A percentile compares a stretch with the other conserved stretches of the same genome.
These are phyloP conservation scores for Aegilops umbellulata DNA, from an alignment of 176 grass and related monocot genomes.

Conservation along the genomic window DNA sequence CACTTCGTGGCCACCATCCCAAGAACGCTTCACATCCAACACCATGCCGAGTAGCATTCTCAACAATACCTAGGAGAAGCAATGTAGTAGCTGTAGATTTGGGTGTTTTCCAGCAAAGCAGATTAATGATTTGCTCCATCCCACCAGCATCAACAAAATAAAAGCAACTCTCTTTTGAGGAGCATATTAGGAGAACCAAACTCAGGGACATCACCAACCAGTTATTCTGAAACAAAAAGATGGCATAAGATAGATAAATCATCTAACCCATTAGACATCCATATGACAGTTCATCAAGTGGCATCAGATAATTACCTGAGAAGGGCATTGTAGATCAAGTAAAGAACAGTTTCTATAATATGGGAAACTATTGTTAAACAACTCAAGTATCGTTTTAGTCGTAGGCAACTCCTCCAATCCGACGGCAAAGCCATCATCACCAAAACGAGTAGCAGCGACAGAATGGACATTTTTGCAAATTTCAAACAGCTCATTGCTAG, in stretches of 20 bases:
- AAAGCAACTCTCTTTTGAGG: slow-evolving; percentile 82
- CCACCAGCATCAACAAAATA: slow-evolving; percentile 81
- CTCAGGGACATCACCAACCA: slow-evolving; percentile 59
- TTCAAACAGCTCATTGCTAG: slow-evolving; percentile 53
- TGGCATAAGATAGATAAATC: slow-evolving; percentile 6
- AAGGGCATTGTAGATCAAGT: slow-evolving; percentile 44
- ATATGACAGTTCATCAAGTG: slow-evolving; percentile 25
- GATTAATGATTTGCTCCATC: slow-evolving; percentile 79
- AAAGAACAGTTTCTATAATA: slow-evolving; percentile 54
- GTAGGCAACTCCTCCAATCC: slow-evolving; percentile 47
- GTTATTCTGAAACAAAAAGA: slow-evolving; percentile 59
- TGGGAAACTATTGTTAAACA: slow-evolving; percentile 67
- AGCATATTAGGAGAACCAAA: slow-evolving; percentile 83
- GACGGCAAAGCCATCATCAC: slow-evolving; percentile 34
- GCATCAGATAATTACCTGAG: slow-evolving; percentile 54
- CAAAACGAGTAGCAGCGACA: slow-evolving; percentile 26
- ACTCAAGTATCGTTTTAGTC: slow-evolving; percentile 45
- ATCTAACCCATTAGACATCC: not conserved
- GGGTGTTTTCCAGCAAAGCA: slow-evolving; percentile 50
- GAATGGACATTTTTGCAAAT: slow-evolving; percentile 55
- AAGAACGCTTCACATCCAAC: slow-evolving; percentile 95
- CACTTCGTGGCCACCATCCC: slow-evolving; percentile 75
- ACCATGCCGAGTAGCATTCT: slow-evolving; percentile 68
- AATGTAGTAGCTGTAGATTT: slow-evolving; percentile 68
- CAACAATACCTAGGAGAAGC: slow-evolving; percentile 78